Evolutionary conservation across 768 basidiomycete species (phyloP).

Genomic region (Calocybe gangraenosa): DNA sequence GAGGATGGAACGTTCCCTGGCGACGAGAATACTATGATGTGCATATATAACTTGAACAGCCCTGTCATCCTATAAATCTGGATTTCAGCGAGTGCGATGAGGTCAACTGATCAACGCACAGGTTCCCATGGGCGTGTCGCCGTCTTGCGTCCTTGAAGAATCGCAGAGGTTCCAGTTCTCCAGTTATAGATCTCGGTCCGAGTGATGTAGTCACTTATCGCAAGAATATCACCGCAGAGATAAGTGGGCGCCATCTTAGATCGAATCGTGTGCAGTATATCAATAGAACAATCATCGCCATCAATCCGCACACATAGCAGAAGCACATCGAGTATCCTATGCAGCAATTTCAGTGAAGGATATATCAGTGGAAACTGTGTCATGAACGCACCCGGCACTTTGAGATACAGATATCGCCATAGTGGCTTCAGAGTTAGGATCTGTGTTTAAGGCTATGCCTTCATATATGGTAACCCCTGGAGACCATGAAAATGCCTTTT

Average conservation of each 20-base stretch:
- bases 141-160: conserved; percentile 33
- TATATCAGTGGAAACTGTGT: conserved; percentile 11
- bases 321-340: conserved; percentile 29
- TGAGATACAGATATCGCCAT: conserved; percentile 45
- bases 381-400: conserved; percentile 39
- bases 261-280: conserved; percentile 27
- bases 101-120: too few species aligned
- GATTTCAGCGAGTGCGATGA: too few species aligned
- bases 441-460: conserved; percentile 46
- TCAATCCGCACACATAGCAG: conserved; percentile 24
- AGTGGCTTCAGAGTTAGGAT: conserved; percentile 37
- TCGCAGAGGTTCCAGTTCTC: conserved; percentile 41
- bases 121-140: too few species aligned
- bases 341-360: conserved; percentile 14
- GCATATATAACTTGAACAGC: conserved; percentile 51
- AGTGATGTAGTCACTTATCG: conserved; percentile 47
- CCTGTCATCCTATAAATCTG: conserved; percentile 42
- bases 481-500: conserved; percentile 47
- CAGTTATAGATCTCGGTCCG: conserved; percentile 56
- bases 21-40: conserved; percentile 45
- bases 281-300: conserved; percentile 21
- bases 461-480: conserved; percentile 49
- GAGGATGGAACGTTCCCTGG: conserved; percentile 54
- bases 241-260: conserved; percentile 43
- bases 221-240: conserved; percentile 48